A percentile compares a stretch with the other conserved stretches of the same genome.
These are phyloP conservation scores for Lasiodiplodia gonubiensis DNA, from an alignment of 2,329 filamentous ascomycete species.

Conservation along the genomic window DNA sequence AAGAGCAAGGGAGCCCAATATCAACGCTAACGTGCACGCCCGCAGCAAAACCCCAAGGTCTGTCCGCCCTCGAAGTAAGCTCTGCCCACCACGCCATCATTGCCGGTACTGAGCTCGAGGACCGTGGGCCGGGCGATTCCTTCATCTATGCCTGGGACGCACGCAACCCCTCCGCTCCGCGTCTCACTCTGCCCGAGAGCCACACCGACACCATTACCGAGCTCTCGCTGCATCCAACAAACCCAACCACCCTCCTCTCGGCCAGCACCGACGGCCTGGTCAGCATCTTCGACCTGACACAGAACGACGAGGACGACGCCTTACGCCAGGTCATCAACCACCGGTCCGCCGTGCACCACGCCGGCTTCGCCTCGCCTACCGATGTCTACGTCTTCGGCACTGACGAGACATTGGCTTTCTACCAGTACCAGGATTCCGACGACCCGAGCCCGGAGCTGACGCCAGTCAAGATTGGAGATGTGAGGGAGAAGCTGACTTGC, in stretches of 20 bases:
- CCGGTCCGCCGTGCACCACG: slow-evolving; percentile 73
- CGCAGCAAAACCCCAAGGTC: slow-evolving; percentile 57
- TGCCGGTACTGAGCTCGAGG: slow-evolving; percentile 72
- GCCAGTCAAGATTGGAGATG: slow-evolving; percentile 66
- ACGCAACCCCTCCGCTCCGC: slow-evolving; percentile 40
- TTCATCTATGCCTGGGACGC: slow-evolving; percentile 51
- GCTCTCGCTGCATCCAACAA: slow-evolving; percentile 66
- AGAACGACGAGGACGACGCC: slow-evolving; percentile 73
- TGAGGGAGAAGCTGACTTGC: slow-evolving; percentile 68
- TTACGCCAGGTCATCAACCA: slow-evolving; percentile 81
- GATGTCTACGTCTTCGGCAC: slow-evolving; percentile 73
- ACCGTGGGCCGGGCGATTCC: slow-evolving; percentile 54
- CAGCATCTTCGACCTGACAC: slow-evolving; percentile 73
- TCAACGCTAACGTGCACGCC: background rate
- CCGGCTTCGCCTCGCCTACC: slow-evolving; percentile 66
- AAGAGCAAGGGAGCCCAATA: background rate
- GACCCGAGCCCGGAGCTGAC: slow-evolving; percentile 47
- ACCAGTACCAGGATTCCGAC: slow-evolving; percentile 69
- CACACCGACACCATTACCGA: slow-evolving; percentile 65
- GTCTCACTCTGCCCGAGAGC: slow-evolving; percentile 51
- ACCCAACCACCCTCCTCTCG: slow-evolving; percentile 69
- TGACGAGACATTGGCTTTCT: slow-evolving; percentile 78
- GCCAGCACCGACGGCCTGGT: slow-evolving; percentile 81
- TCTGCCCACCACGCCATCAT: slow-evolving; percentile 65
- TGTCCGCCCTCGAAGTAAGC: slow-evolving; percentile 70